phyloP scores from a whole-genome alignment of 768 basidiomycete genomes.

The Mrakia gelida region DNA sequence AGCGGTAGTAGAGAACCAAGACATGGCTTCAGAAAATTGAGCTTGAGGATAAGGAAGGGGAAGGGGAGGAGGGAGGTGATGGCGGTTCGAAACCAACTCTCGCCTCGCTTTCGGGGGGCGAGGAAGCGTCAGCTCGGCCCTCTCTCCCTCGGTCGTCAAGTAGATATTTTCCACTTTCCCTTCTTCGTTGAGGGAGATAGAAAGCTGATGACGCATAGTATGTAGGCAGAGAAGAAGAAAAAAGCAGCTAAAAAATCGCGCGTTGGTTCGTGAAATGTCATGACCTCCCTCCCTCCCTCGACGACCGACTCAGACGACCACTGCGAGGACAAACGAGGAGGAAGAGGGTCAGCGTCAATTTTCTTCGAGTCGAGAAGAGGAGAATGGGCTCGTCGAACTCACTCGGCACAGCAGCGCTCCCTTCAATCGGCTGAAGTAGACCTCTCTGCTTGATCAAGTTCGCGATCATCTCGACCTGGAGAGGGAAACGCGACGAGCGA shows the following conservation, averaged over 20 bases:
- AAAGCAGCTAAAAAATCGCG: not conserved
- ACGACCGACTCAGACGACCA: not conserved
- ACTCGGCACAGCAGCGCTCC: not conserved
- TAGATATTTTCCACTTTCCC: no score
- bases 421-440: slow-evolving; percentile 17
- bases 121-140: not conserved
- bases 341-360: not conserved
- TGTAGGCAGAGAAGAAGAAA: not conserved
- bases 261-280: not conserved
- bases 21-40: not conserved
- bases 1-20: slow-evolving; percentile 25
- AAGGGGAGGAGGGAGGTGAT: not conserved
- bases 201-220: not conserved
- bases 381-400: not conserved
- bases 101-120: not conserved
- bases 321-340: not conserved
- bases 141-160: not conserved
- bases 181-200: no score
- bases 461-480: slow-evolving; percentile 30
- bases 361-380: not conserved
- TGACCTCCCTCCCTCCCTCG: not conserved
- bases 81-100: not conserved
- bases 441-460: slow-evolving; percentile 24
- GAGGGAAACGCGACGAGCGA: no score
- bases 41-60: not conserved